Conservation (phyloP, 1,284 basidiomycete genomes). For the Cerrena zonata region DNA sequence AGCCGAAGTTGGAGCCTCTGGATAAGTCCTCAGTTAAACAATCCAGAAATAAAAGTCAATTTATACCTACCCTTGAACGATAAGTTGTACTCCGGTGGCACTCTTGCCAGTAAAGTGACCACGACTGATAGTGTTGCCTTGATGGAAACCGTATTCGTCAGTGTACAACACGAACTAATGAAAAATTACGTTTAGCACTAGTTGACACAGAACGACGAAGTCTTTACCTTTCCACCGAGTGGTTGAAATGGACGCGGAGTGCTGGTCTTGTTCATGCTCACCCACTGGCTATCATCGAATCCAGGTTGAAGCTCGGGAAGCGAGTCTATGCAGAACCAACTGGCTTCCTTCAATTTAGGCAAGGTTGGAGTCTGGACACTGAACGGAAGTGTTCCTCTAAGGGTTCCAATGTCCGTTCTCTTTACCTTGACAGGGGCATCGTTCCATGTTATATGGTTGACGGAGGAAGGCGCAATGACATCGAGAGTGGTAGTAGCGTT, state of each 20-base stretch:
- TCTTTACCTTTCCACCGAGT: conserved; percentile 31
- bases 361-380: conserved; percentile 20
- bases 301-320: conserved; percentile 34
- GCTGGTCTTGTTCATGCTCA: conserved; percentile 38
- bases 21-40: no score
- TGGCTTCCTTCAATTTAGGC: conserved; percentile 29
- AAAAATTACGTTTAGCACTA: background rate
- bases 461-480: conserved; percentile 31
- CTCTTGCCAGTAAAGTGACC: conserved; percentile 37
- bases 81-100: conserved; percentile 36
- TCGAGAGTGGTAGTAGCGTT: conserved; percentile 37
- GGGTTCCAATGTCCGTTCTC: conserved; percentile 23
- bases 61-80: conserved; percentile 35
- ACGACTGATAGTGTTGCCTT: conserved; percentile 34
- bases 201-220: background rate
- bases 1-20: conserved; percentile 41
- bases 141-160: conserved; percentile 39
- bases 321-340: conserved; percentile 39
- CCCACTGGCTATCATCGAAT: conserved; percentile 39
- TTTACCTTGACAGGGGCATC: conserved; percentile 25
- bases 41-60: background rate
- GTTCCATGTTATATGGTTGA: conserved; percentile 41
- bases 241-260: conserved; percentile 38
- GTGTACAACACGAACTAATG: conserved; percentile 33
- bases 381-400: conserved; percentile 26